These are phyloP conservation scores for Penicillium coffeae DNA, from an alignment of 495 filamentous ascomycete genomes.

Conservation along the genomic window DNA sequence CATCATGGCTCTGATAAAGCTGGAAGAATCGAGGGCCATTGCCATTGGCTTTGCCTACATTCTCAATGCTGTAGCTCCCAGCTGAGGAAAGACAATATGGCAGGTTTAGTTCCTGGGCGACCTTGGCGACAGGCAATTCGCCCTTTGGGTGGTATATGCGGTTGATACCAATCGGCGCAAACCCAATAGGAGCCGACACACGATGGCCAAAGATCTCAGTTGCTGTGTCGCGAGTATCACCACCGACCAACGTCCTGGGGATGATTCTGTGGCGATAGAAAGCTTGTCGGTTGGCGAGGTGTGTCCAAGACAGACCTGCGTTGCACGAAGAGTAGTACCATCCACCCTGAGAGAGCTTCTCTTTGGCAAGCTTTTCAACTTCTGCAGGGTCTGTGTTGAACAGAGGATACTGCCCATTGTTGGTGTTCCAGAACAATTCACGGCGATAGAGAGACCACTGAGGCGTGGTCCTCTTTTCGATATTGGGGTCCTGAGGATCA, in stretches of 20 bases:
- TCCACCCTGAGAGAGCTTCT: conserved; percentile 13
- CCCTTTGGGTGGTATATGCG: conserved; percentile 57
- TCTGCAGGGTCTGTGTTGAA: conserved; percentile 15
- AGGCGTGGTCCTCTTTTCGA: conserved; percentile 8
- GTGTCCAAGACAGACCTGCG: conserved; percentile 61
- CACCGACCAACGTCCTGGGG: conserved; percentile 60
- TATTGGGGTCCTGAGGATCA: conserved; percentile 13
- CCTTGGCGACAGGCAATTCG: conserved; percentile 56
- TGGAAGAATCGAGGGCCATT: conserved; percentile 54
- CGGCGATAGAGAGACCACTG: conserved; percentile 15
- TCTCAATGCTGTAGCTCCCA: conserved; percentile 53
- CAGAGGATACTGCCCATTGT: conserved; percentile 6
- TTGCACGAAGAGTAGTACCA: conserved; percentile 63
- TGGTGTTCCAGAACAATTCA: conserved; percentile 15
- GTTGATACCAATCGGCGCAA: conserved; percentile 66
- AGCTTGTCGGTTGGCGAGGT: conserved; percentile 63
- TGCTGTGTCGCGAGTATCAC: conserved; percentile 52
- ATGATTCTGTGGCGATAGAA: conserved; percentile 67
- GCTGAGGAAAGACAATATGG: conserved; percentile 58
- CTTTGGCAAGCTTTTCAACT: conserved; percentile 10
- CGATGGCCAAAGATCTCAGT: conserved; percentile 60
- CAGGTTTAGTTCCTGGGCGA: conserved; percentile 53
- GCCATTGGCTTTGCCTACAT: conserved; percentile 55
- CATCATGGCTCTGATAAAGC: conserved; percentile 63
- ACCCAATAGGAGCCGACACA: conserved; percentile 56